Percentiles rank a stretch among this genome's conserved stretches.
phyloP scores from a whole-genome alignment of 2,329 filamentous ascomycete species.

The Keithomyces neogunnii region DNA sequence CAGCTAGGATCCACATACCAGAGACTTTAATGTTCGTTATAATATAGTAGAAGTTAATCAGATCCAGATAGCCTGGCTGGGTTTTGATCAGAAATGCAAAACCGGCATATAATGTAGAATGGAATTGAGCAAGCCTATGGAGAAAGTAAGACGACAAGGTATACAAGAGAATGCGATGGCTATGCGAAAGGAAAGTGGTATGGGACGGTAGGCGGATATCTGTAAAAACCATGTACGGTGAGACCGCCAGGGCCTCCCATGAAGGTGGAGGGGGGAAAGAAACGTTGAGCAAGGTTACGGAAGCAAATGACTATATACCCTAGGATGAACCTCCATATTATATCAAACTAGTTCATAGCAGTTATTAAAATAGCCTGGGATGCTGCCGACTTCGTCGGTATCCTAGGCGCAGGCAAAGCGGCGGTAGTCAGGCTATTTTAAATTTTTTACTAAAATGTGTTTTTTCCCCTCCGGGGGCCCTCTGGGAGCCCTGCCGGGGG shows the following conservation, averaged over 20 bases:
- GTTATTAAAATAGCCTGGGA: too few relatives aligned
- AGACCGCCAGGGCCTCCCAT: neutral
- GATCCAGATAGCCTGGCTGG: neutral
- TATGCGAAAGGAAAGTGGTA: neutral
- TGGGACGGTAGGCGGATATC: neutral
- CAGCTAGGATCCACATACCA: neutral
- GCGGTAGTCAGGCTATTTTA: too few relatives aligned
- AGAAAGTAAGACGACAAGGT: neutral
- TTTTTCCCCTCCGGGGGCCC: too few relatives aligned
- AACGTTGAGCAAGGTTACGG: too few relatives aligned
- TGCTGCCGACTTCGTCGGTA: too few relatives aligned
- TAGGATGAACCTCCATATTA: too few relatives aligned
- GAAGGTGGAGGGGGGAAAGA: neutral
- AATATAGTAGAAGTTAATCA: neutral
- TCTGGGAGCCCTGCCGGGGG: too few relatives aligned
- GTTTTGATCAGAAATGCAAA: neutral
- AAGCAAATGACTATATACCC: too few relatives aligned
- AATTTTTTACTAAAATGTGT: too few relatives aligned
- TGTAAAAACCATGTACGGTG: neutral
- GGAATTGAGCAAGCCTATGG: neutral
- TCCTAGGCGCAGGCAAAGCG: too few relatives aligned
- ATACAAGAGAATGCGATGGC: neutral
- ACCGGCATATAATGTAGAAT: neutral
- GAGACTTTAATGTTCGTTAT: too few relatives aligned
- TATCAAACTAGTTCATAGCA: neutral